Percentiles rank a stretch among this genome's conserved stretches.
phyloP scores from a whole-genome alignment of 306 rosid species.

The Sindora glabra region DNA sequence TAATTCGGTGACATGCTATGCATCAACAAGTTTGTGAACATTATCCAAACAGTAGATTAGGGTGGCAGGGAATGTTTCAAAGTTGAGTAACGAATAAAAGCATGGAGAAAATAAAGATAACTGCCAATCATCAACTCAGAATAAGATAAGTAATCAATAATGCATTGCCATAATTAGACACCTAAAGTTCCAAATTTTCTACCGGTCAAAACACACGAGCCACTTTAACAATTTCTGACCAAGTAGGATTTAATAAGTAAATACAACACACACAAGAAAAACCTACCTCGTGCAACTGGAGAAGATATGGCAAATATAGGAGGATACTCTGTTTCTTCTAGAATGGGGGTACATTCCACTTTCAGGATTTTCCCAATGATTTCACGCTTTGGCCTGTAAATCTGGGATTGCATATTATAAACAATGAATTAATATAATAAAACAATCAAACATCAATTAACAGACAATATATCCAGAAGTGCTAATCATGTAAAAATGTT shows the following conservation, averaged over 20 bases:
- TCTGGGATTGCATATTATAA: conserved; percentile 37
- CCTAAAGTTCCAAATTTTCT: neutral
- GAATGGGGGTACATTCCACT: conserved; percentile 68
- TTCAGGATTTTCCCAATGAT: conserved; percentile 71
- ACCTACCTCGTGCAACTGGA: conserved; percentile 63
- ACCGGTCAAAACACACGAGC: neutral
- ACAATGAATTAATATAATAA: neutral
- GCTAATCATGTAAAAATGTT: conserved; percentile 4
- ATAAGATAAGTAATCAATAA: neutral
- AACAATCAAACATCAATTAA: neutral
- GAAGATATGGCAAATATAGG: conserved; percentile 81
- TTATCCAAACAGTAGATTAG: neutral
- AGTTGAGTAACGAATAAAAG: neutral
- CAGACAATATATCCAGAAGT: conserved; percentile 9
- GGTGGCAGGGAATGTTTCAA: neutral
- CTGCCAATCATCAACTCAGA: too few species aligned
- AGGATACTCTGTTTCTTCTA: conserved; percentile 70
- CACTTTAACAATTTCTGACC: neutral
- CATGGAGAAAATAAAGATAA: neutral
- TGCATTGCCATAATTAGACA: neutral
- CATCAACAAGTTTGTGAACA: neutral
- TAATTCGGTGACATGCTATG: neutral
- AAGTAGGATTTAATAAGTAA: neutral
- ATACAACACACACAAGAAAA: conserved; percentile 11
- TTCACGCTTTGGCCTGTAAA: conserved; percentile 86